Evolutionary conservation across 257 asterid genomes (phyloP).

Genomic region (Solanum sparsipilum): DNA sequence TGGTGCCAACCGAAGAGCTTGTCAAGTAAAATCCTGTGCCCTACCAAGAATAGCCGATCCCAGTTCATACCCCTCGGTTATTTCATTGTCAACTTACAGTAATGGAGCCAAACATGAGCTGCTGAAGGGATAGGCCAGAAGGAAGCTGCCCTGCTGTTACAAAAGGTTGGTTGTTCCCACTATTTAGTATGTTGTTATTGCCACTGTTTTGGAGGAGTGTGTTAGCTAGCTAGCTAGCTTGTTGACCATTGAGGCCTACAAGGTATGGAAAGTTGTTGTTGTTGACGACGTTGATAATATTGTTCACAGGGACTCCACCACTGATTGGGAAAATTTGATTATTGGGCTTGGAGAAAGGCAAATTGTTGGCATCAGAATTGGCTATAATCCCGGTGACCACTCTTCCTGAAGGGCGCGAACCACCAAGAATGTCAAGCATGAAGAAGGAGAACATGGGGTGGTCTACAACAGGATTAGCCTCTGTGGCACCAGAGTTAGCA

Average conservation of each 20-base stretch:
- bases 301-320: conserved; percentile 87
- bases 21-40: conserved; percentile 75
- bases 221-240: conserved; percentile 29
- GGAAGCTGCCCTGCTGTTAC: conserved; percentile 77
- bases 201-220: conserved; percentile 35
- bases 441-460: conserved; percentile 43
- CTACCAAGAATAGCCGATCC: conserved; percentile 51
- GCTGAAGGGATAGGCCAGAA: conserved; percentile 54
- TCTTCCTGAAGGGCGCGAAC: conserved; percentile 65
- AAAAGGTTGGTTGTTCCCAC: conserved; percentile 48
- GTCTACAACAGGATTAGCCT: conserved; percentile 1
- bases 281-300: conserved; percentile 46
- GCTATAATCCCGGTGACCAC: conserved; percentile 68
- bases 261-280: conserved; percentile 79
- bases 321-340: conserved; percentile 63
- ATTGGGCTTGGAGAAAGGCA: conserved; percentile 72
- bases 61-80: conserved; percentile 67
- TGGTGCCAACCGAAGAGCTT: conserved; percentile 74
- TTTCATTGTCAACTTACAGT: conserved; percentile 72
- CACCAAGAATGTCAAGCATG: conserved; percentile 77
- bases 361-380: conserved; percentile 52
- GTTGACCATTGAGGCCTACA: conserved; percentile 54
- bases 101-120: conserved; percentile 76
- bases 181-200: conserved; percentile 21
- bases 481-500: background rate